These are phyloP conservation scores for Fusarium sp. DNA, from an alignment of 2,329 filamentous ascomycete genomes.

Conservation along the genomic window DNA sequence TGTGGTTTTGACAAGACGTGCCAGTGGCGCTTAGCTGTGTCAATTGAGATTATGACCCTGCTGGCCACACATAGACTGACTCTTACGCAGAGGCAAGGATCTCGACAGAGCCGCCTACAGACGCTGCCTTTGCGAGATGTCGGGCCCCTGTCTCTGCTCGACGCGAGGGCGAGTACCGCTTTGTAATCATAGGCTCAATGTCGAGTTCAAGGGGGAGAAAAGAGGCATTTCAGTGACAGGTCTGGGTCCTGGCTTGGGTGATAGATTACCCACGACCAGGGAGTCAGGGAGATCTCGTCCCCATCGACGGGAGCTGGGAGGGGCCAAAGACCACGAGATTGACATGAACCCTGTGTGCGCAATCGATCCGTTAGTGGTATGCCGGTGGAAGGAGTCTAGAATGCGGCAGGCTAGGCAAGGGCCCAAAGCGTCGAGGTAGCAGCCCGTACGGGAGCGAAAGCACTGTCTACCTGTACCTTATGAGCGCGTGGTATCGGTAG, in stretches of 20 bases:
- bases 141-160: not conserved
- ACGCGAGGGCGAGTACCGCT: constrained; percentile 1
- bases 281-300: constrained; percentile 36
- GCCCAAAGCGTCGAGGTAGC: constrained; percentile 24
- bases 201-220: constrained; percentile 9
- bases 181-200: constrained; percentile 4
- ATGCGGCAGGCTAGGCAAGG: constrained; percentile 31
- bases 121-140: not conserved
- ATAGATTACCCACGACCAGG: constrained; percentile 20
- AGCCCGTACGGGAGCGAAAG: constrained; percentile 37
- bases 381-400: constrained; percentile 36
- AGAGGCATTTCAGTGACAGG: constrained; percentile 14
- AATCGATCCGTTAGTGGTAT: constrained; percentile 20
- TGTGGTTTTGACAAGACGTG: constrained; percentile 15
- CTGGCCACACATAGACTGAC: constrained; percentile 20
- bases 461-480: constrained; percentile 25
- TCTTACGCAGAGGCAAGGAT: constrained; percentile 12
- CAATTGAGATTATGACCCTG: constrained; percentile 12
- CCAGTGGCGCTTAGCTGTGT: constrained; percentile 14
- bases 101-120: constrained; percentile 5
- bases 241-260: constrained; percentile 9
- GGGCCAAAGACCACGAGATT: constrained; percentile 30
- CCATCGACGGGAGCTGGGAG: constrained; percentile 33
- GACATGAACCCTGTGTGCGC: constrained; percentile 22
- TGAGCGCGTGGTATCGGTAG: constrained; percentile 26